Base-by-base conservation (phyloP, 2,329 filamentous ascomycete species). In the Fusarium kyushuense region DNA sequence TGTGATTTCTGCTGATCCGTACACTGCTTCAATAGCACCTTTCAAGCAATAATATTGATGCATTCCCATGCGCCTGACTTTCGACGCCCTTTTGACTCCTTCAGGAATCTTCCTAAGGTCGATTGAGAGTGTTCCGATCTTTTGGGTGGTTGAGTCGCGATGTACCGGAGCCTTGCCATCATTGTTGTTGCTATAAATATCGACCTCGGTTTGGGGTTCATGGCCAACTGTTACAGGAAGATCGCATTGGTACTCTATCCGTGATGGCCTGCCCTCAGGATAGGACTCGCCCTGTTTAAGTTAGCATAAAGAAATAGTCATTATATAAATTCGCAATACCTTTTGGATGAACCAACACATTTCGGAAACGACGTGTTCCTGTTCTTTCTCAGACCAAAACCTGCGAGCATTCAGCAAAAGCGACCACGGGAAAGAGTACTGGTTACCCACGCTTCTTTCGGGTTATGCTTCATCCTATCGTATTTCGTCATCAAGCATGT, bases 281-380 rank as follows among this genome's bases (percentile, higher is more conserved):
- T 79, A 80, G 6, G 78, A 79, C 58, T 80, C 75, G 25, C 78
- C 78, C 78, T 79, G n/a, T 10, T 42, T 5, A 48, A 40, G 42
- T 72, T 41, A 69, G 54, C 35, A 41, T 17, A 3, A 41, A 14
- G 29, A 16, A 32, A 12, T 19, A 13, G 25, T 21, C 25, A 12
- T 12, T 2, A 23, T 30, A 36, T 14, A 17, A 17, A 6, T n/a
- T 36, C 16, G 33, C 11, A 67, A 30, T 68, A 79, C 78, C 75
- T 80, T 80, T 48, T 69, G 69, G 51, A 80, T 80, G 55, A 80
- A 80, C 78, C 78, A 80, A 33, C 77, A 77, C 77, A 80, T 80
- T 47, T 79, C 78, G 13, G 74, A 70, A 6, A 78, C 77, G 13
- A 80, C 74, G 66, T 72, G 75, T 47, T 76, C 76, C 38, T 76